phyloP scores from a whole-genome alignment of 441 rosid species.

The Syzygium malaccense region DNA sequence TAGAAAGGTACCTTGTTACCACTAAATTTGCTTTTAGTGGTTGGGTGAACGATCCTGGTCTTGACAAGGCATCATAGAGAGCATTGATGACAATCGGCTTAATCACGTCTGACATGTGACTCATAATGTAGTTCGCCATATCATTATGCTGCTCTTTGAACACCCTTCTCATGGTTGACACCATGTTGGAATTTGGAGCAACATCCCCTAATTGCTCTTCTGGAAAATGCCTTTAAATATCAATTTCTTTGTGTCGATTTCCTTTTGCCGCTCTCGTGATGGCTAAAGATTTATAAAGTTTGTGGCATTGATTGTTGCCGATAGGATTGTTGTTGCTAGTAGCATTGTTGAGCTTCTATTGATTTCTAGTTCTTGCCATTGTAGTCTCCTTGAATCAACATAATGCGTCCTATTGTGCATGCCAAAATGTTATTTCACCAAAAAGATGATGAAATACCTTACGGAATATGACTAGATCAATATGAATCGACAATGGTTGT shows the following conservation, averaged over 20 bases:
- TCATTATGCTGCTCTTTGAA: not conserved
- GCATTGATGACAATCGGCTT: not conserved
- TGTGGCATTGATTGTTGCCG: too few species aligned
- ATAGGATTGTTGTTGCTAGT: not conserved
- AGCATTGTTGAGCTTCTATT: not conserved
- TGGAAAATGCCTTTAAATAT: not conserved
- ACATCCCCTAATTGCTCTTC: not conserved
- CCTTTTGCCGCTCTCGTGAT: not conserved
- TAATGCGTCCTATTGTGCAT: accelerated
- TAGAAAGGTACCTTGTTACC: not conserved
- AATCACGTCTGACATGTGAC: not conserved
- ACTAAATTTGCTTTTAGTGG: not conserved
- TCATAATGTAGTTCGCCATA: not conserved
- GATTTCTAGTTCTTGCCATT: not conserved
- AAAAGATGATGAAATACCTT: not conserved
- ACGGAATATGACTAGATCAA: not conserved
- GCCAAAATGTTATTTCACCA: not conserved
- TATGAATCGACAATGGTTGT: not conserved
- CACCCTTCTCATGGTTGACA: not conserved
- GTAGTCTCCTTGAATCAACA: not conserved
- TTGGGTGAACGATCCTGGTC: not conserved
- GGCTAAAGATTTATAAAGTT: not conserved
- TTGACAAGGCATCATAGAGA: not conserved
- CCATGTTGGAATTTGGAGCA: not conserved
- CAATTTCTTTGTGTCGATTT: not conserved